Base-by-base conservation (phyloP, 192 early-diverging fungal genomes). In the Backusella liffmaniae region DNA sequence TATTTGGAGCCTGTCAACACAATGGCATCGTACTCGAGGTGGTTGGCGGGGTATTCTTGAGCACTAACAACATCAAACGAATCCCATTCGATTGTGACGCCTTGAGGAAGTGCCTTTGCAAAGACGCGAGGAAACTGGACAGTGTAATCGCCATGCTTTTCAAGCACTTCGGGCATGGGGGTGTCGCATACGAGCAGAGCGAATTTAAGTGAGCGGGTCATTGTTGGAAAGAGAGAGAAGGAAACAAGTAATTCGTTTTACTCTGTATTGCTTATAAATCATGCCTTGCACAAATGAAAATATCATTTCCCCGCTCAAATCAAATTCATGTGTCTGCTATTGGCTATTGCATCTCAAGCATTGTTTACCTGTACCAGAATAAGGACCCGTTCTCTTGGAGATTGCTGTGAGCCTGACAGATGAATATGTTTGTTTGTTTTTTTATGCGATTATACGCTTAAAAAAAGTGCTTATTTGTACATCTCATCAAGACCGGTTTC, bases 1-100 rank as follows among this genome's bases (percentile, higher is more conserved):
- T 77, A 84, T 29, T 87, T 86, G 70, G 88, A 91, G 0, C 87
- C 87, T 35, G 90, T 84, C 9, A 91, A 84, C 6, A 90, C 51
- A 36, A 91, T 83, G 2, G 74, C 86, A 79, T 91, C 85, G 65
- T 80, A 87, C 29, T 77, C 71, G 9, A 62, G 26, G 1, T 69
- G 39, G 32, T 78, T 79, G 6, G 68, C 9, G 8, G 72, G 77
- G 32, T 84, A 79, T 35, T 78, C 84, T 49, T 80, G 77, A 34
- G 78, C 79, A 73, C 76, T 65, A 10, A 86, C 86, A 3, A 84
- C 86, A 65, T 88, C 86, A 29, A 86, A 82, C 9, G 70, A 29
- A 4, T 81, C 53, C 62, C 79, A 77, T 4, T 70, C 46, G 5
- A 78, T 66, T 3, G 77, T 71, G 2, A 85, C 46, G 13, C 65